Percentiles rank a stretch among this genome's conserved stretches.
Evolutionary conservation across 176 grass and related monocot genomes (phyloP).

Genomic region (Chloris gayana): DNA sequence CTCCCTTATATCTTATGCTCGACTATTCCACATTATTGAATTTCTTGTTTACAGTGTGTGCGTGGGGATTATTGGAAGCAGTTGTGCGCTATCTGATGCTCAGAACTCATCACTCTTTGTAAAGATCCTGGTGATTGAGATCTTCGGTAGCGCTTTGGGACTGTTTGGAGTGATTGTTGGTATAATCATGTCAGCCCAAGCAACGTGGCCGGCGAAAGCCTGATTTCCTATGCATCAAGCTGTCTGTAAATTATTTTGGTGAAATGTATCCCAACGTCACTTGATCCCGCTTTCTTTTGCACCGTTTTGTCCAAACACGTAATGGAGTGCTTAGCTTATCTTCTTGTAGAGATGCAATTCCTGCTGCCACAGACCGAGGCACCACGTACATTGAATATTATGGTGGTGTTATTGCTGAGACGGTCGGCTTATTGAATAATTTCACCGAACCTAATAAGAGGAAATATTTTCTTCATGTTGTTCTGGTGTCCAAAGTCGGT

Average conservation of each 20-base stretch:
- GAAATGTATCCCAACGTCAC: conserved; percentile 28
- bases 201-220: conserved; percentile 76
- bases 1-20: conserved; percentile 18
- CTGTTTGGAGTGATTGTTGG: conserved; percentile 97
- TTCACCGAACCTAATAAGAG: conserved; percentile 34
- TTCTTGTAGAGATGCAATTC: conserved; percentile 53
- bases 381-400: conserved; percentile 31
- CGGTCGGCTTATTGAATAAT: conserved; percentile 50
- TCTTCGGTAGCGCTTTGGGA: conserved; percentile 95
- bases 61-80: conserved; percentile 98
- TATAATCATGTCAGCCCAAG: conserved; percentile 99
- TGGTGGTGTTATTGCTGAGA: conserved; percentile 47
- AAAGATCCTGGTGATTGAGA: conserved; percentile 97
- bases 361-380: conserved; percentile 37
- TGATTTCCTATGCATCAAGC: conserved; percentile 16
- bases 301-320: conserved; percentile 32
- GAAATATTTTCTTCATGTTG: not conserved
- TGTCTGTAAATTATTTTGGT: conserved; percentile 50
- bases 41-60: conserved; percentile 62
- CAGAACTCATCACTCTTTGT: conserved; percentile 98
- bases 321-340: conserved; percentile 27
- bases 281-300: conserved; percentile 6
- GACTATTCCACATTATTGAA: conserved; percentile 23
- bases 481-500: not conserved
- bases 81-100: conserved; percentile 93